phyloP scores from a whole-genome alignment of 805 yeast genomes.

The Nakazawaea siamensis region DNA sequence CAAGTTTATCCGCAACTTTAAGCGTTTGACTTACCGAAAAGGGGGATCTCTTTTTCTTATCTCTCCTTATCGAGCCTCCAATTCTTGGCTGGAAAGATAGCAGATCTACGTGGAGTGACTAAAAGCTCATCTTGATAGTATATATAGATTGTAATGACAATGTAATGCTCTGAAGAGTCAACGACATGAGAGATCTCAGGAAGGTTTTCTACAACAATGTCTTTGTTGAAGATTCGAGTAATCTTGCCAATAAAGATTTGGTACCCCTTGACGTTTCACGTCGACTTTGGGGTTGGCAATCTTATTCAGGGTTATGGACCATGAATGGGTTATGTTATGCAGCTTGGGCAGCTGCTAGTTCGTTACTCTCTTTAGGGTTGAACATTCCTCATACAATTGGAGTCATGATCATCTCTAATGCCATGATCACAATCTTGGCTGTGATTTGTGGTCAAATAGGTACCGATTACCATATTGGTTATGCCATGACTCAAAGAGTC shows the following conservation, averaged over 20 bases:
- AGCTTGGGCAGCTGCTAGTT: constrained; percentile 13
- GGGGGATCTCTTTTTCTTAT: too few species aligned
- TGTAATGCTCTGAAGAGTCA: too few species aligned
- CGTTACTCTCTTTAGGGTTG: constrained; percentile 18
- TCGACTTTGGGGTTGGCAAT: constrained; percentile 37
- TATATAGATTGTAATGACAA: too few species aligned
- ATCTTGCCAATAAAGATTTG: constrained; percentile 26
- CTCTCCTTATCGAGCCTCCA: too few species aligned
- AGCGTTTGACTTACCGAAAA: too few species aligned
- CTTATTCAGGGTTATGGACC: constrained; percentile 34
- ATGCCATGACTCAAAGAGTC: constrained; percentile 17
- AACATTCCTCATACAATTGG: constrained; percentile 20
- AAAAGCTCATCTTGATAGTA: too few species aligned
- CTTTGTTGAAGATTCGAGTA: constrained; percentile 1
- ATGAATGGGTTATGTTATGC: constrained; percentile 15
- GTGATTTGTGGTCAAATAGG: constrained; percentile 20
- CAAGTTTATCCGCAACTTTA: too few species aligned
- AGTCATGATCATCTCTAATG: constrained; percentile 18
- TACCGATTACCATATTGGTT: constrained; percentile 19
- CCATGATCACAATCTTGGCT: constrained; percentile 15
- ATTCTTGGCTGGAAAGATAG: too few species aligned
- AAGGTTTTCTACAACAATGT: not conserved
- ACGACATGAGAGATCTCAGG: too few species aligned
- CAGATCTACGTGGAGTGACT: too few species aligned
- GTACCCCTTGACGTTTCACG: constrained; percentile 35